A percentile compares a stretch with the other conserved stretches of the same genome.
Evolutionary conservation across 2,329 filamentous ascomycete genomes (phyloP).

Genomic region (Tolypocladium tundrense): DNA sequence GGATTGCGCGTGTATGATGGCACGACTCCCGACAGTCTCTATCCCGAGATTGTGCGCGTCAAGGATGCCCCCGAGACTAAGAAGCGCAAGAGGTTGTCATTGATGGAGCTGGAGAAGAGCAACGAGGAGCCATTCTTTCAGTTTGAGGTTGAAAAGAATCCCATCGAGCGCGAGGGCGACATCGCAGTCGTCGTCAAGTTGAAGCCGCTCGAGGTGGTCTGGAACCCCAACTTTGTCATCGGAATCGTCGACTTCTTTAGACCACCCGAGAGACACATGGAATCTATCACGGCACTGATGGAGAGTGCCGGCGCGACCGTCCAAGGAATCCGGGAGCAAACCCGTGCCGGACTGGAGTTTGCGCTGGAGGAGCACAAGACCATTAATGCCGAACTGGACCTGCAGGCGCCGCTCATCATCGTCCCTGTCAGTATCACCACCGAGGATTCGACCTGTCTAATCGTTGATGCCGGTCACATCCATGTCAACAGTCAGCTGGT

Average conservation of each 20-base stretch:
- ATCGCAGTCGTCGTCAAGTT: conserved; percentile 82
- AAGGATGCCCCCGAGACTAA: conserved; percentile 64
- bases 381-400: conserved; percentile 88
- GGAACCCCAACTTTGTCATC: conserved; percentile 88
- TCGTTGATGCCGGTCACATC: conserved; percentile 91
- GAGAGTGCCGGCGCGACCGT: conserved; percentile 93
- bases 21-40: conserved; percentile 82
- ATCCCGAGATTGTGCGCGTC: conserved; percentile 89
- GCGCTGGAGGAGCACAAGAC: conserved; percentile 97
- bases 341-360: conserved; percentile 89
- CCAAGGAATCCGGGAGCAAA: conserved; percentile 89
- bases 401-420: conserved; percentile 93
- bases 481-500: conserved; percentile 91
- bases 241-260: conserved; percentile 93
- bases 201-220: conserved; percentile 93
- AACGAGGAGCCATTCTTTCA: conserved; percentile 76
- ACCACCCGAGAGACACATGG: conserved; percentile 94
- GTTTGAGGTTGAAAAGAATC: conserved; percentile 88
- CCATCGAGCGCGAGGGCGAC: conserved; percentile 84
- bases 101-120: conserved; percentile 41
- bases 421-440: conserved; percentile 86
- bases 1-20: conserved; percentile 93
- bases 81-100: conserved; percentile 37
- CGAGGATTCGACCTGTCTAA: conserved; percentile 73
- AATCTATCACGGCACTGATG: conserved; percentile 92